phyloP scores from a whole-genome alignment of 306 rosid species.

The Cicer chorassanicum region DNA sequence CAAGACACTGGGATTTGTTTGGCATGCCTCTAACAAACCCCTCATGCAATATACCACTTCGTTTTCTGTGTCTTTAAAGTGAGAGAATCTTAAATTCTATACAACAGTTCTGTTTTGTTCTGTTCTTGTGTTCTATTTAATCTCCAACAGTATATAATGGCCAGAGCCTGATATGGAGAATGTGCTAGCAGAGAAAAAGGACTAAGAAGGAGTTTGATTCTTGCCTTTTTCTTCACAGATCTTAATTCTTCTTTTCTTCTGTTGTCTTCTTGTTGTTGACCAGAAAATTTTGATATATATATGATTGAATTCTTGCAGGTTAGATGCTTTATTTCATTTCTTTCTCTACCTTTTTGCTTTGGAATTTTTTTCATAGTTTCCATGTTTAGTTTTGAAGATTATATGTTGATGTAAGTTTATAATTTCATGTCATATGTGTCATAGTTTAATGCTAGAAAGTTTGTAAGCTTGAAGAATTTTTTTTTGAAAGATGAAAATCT shows the following conservation, averaged over 20 bases:
- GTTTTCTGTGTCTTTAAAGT: conserved; percentile 59
- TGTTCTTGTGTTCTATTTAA: conserved; percentile 22
- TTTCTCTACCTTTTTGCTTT: conserved; percentile 30
- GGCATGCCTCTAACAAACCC: conserved; percentile 70
- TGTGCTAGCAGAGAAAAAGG: conserved; percentile 52
- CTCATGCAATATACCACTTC: conserved; percentile 62
- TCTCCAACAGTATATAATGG: conserved; percentile 51
- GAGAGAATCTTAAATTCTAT: conserved; percentile 65
- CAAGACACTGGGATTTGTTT: conserved; percentile 83
- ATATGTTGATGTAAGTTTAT: conserved; percentile 4
- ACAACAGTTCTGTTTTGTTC: conserved; percentile 41
- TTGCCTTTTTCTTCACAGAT: conserved; percentile 42
- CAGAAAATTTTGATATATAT: conserved; percentile 39
- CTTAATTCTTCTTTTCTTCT: conserved; percentile 24
- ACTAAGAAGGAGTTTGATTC: conserved; percentile 7
- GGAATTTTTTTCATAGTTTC: conserved; percentile 23
- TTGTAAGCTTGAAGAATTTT: background rate
- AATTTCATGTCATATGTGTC: conserved; percentile 7
- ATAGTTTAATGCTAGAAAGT: background rate
- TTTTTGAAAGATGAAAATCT: conserved; percentile 30
- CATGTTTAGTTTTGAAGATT: background rate
- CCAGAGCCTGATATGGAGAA: conserved; percentile 63
- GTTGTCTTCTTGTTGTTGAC: conserved; percentile 46
- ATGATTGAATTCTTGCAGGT: conserved; percentile 46
- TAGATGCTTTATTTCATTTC: conserved; percentile 40